Evolutionary conservation across 2,329 filamentous ascomycete genomes (phyloP).

Genomic region (Fusarium brachygibbosum): DNA sequence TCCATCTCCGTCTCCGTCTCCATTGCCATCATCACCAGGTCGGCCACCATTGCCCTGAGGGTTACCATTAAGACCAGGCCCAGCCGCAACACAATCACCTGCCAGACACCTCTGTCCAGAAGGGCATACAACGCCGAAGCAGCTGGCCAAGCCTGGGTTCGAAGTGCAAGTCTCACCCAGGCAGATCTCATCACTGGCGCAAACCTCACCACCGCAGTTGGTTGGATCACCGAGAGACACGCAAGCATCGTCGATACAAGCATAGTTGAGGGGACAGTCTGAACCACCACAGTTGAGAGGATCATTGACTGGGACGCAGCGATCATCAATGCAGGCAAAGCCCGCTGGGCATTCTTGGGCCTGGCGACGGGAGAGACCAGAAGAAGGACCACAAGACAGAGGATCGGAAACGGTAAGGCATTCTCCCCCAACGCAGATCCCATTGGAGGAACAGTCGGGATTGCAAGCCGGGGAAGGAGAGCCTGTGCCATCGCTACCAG

Average conservation of each 20-base stretch:
- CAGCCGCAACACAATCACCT: constrained; percentile 11
- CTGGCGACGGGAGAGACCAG: constrained; percentile 21
- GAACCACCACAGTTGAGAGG: constrained; percentile 13
- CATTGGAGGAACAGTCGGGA: constrained; percentile 4
- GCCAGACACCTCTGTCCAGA: constrained; percentile 11
- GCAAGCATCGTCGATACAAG: constrained; percentile 30
- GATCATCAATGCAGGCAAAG: constrained; percentile 28
- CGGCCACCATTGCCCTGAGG: neutral
- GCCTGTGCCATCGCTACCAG: neutral
- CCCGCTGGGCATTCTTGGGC: constrained; percentile 12
- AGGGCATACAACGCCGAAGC: neutral
- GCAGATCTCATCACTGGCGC: constrained; percentile 24
- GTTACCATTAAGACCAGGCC: neutral
- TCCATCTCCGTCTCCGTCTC: neutral
- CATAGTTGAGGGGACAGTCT: constrained; percentile 20
- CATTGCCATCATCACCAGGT: constrained; percentile 1
- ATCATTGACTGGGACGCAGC: constrained; percentile 17
- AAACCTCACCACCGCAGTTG: constrained; percentile 25
- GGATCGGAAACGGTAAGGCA: constrained; percentile 21
- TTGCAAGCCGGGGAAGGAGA: neutral
- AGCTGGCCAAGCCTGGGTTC: neutral
- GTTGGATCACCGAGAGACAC: constrained; percentile 18
- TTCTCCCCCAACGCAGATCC: constrained; percentile 18
- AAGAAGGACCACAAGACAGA: constrained; percentile 9
- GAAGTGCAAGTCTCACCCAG: constrained; percentile 25